These are phyloP conservation scores for Aspergillus costaricaensis DNA, from an alignment of 2,329 filamentous ascomycete species.

Conservation along the genomic window DNA sequence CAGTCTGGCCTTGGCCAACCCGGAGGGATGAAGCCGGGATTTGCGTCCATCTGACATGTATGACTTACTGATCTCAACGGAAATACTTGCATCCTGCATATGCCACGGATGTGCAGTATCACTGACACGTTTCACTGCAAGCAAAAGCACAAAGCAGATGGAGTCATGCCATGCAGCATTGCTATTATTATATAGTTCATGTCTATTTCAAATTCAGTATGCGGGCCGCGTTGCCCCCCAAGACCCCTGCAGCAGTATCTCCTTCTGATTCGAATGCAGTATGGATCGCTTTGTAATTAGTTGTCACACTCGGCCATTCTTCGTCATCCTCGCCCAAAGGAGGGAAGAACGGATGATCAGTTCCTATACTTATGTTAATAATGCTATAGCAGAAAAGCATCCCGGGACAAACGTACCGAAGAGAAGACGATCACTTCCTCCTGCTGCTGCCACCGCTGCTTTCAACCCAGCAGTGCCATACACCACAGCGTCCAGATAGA, in stretches of 20 bases:
- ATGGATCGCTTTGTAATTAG: constrained; percentile 49
- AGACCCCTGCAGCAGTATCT: constrained; percentile 36
- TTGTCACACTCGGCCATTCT: constrained; percentile 51
- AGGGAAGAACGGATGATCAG: constrained; percentile 50
- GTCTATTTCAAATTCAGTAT: constrained; percentile 40
- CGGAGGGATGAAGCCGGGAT: neutral
- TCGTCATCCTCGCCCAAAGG: constrained; percentile 38
- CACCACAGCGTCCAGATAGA: constrained; percentile 75
- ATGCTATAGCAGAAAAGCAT: neutral
- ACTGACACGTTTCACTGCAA: neutral
- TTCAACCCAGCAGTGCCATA: constrained; percentile 61
- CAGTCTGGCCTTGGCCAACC: neutral
- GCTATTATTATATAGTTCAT: neutral
- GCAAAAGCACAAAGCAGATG: neutral
- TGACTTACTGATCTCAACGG: neutral
- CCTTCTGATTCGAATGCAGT: constrained; percentile 37
- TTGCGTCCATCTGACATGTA: neutral
- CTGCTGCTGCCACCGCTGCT: constrained; percentile 73
- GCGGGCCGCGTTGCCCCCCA: constrained; percentile 49
- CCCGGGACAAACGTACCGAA: constrained; percentile 34
- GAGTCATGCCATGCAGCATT: neutral
- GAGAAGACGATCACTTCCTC: constrained; percentile 42
- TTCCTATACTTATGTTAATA: constrained; percentile 32
- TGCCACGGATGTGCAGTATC: neutral
- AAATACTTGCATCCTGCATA: neutral